Evolutionary conservation across 371 early-diverging fungal genomes (phyloP).

Genomic region (Circinella minor): DNA sequence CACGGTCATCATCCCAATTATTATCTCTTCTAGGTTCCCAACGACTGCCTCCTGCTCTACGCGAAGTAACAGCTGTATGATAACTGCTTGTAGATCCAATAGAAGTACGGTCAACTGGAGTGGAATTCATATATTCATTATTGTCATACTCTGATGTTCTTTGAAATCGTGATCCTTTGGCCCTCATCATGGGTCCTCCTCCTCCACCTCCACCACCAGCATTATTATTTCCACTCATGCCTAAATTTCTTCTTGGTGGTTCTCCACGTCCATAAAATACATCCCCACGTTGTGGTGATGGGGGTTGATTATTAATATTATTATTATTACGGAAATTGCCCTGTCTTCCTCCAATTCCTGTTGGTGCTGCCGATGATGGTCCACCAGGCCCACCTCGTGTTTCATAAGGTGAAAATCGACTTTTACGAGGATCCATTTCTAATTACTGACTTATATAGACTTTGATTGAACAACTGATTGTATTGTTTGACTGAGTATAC

Average conservation of each 20-base stretch:
- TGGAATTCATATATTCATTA: constrained; percentile 1
- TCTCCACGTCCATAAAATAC: constrained; percentile 9
- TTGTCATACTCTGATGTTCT: constrained; percentile 9
- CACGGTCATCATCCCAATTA: constrained; percentile 17
- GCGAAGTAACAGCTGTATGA: constrained; percentile 6
- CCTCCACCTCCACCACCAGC: constrained; percentile 27
- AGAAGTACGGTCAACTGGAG: constrained; percentile 5
- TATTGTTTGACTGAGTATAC: too few species aligned
- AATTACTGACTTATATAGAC: neutral
- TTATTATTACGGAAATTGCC: neutral
- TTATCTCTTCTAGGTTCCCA: constrained; percentile 15
- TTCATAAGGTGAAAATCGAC: constrained; percentile 32
- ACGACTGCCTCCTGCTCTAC: constrained; percentile 4
- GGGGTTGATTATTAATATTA: neutral
- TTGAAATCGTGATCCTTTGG: constrained; percentile 18
- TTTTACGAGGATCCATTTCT: constrained; percentile 17
- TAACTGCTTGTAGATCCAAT: neutral
- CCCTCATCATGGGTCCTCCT: constrained; percentile 32
- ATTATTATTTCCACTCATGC: constrained; percentile 13
- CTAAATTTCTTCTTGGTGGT: constrained; percentile 10
- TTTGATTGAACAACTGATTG: too few species aligned
- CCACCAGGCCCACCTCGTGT: constrained; percentile 17
- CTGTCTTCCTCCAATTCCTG: neutral
- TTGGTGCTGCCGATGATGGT: neutral
- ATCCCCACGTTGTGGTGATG: constrained; percentile 4